These are phyloP conservation scores for Aspergillus felis DNA, from an alignment of 2,329 filamentous ascomycete species.

Conservation along the genomic window DNA sequence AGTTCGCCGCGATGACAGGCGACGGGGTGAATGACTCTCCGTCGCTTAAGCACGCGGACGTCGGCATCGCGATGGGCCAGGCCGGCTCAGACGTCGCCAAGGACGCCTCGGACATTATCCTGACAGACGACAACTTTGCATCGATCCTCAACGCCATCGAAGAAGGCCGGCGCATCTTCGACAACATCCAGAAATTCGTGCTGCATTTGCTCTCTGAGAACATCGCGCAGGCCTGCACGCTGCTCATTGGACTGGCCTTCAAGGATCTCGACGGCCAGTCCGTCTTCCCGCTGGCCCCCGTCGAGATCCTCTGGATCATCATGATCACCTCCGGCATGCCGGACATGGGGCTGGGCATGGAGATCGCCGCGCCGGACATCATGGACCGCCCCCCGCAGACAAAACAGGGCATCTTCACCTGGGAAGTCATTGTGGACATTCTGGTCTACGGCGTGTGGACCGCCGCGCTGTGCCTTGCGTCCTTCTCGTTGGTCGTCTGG, in stretches of 20 bases:
- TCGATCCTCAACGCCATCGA: conserved; percentile 80
- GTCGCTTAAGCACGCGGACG: conserved; percentile 74
- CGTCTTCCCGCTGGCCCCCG: conserved; percentile 79
- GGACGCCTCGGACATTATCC: conserved; percentile 59
- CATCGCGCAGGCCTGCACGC: conserved; percentile 75
- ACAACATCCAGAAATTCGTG: conserved; percentile 87
- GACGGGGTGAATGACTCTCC: conserved; percentile 87
- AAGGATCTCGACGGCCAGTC: conserved; percentile 68
- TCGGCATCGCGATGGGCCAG: conserved; percentile 82
- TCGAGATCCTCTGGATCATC: conserved; percentile 91
- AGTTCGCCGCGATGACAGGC: conserved; percentile 83
- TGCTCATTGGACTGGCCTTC: conserved; percentile 78
- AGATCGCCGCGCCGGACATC: conserved; percentile 69
- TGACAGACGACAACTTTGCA: conserved; percentile 82
- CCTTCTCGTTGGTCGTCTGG: conserved; percentile 63
- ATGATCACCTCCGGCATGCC: conserved; percentile 87
- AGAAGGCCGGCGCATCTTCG: conserved; percentile 80
- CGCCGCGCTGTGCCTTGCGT: conserved; percentile 62
- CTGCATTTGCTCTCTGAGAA: conserved; percentile 76
- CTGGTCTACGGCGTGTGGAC: conserved; percentile 77
- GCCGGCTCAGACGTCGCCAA: conserved; percentile 83
- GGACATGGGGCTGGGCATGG: conserved; percentile 82
- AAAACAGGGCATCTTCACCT: conserved; percentile 69
- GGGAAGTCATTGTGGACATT: conserved; percentile 75
- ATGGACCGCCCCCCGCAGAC: conserved; percentile 74